Base-by-base conservation (phyloP, 139 green algal species). In the Coelastrella sp. region DNA sequence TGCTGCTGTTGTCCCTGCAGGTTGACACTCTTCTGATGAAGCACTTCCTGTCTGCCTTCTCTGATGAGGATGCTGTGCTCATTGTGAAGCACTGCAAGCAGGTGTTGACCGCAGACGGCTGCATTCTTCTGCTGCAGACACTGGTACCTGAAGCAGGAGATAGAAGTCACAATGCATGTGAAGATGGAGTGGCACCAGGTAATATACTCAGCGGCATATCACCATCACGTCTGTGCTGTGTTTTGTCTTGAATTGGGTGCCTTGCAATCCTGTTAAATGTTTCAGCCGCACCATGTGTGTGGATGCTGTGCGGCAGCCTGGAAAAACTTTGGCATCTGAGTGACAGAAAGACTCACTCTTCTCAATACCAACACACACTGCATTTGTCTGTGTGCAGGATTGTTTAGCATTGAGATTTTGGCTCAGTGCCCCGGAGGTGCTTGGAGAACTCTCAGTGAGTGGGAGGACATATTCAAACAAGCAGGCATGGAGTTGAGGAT, bases 21-120 rank as follows among this genome's bases (percentile, higher is more conserved):
- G 76, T 83, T 73, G 76, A 83, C 57, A 62, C 57, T n/a, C 32
- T 83, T 21, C 25, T 83, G 76, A 83, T 83, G 76, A 83, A 83
- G 35, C 76, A 83, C 59, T 83, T 83, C 37, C 57, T 83, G n/a
- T 74, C 57, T n/a, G 76, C 76, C 0, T 83, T 83, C 57, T 83
- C 76, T 32, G 76, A 83, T 63, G 76, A 73, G 2, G 76, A 83
- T n/a, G 27, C 25, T 11, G 30, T 43, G 13, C 45, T 66, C 5
- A 80, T 80, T 23, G 27, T 80, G 2, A 64, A 80, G 45, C 72
- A 80, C 72, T 80, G 72, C 48, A 67, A 40, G 48, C 48, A 83
- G 57, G 53, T 57, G 35, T 57, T 83, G 57, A 23, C 76, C 11
- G 53, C 53, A 5, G 53, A 7, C 0, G 76, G 76, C 13, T 43